Evolutionary conservation across 148 eudicot species (phyloP).

Genomic region (Hydrangea macrophylla): DNA sequence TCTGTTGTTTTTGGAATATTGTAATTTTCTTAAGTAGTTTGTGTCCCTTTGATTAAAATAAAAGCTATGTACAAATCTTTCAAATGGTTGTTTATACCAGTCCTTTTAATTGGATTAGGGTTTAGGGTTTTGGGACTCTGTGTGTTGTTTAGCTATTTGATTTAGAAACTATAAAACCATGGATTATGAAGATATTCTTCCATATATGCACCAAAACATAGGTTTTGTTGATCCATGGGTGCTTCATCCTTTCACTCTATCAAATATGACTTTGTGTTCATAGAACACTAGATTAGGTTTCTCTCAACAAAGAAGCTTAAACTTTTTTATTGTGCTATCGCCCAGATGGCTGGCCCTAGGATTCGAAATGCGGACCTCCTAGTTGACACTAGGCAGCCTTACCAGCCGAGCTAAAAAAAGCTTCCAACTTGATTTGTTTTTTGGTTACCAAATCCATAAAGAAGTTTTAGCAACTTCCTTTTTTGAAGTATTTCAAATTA

Average conservation of each 20-base stretch:
- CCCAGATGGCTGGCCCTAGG: too few species aligned
- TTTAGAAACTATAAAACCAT: too few species aligned
- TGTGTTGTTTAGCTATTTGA: background rate
- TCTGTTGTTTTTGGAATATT: background rate
- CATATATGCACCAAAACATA: too few species aligned
- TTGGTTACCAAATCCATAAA: background rate
- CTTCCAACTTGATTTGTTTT: too few species aligned
- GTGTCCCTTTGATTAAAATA: background rate
- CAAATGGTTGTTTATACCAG: too few species aligned
- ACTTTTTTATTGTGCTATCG: too few species aligned
- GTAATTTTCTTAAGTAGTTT: background rate
- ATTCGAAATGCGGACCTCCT: too few species aligned
- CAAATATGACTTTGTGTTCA: background rate
- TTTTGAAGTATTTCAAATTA: background rate
- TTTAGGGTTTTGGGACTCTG: background rate
- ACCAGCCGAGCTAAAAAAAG: too few species aligned
- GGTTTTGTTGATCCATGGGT: background rate
- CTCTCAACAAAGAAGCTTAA: too few species aligned
- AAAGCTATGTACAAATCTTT: background rate
- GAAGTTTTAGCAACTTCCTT: background rate
- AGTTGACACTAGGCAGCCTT: background rate
- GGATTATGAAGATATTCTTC: too few species aligned
- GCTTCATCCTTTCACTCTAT: background rate
- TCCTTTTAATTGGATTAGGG: background rate
- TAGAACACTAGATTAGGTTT: background rate